phyloP scores from a whole-genome alignment of 106 monocot species.

The Dactylorhiza incarnata region DNA sequence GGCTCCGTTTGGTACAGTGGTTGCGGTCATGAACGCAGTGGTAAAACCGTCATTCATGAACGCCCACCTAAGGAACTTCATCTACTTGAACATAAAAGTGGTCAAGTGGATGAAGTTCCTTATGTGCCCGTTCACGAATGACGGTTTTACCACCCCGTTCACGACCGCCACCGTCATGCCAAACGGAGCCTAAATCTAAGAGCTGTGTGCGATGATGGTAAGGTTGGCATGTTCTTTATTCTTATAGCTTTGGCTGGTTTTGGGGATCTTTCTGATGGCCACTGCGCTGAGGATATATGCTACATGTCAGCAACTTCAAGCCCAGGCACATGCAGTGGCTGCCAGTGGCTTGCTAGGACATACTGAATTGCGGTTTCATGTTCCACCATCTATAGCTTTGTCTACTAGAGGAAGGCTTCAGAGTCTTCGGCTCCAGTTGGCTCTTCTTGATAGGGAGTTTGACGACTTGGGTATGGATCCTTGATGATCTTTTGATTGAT shows the following conservation, averaged over 20 bases:
- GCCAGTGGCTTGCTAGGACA: slow-evolving; percentile 72
- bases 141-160: too few relatives aligned
- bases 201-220: background rate
- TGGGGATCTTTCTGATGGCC: slow-evolving; percentile 46
- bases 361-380: slow-evolving; percentile 71
- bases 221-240: background rate
- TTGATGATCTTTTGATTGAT: background rate
- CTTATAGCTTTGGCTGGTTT: slow-evolving; percentile 47
- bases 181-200: background rate
- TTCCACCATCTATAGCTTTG: slow-evolving; percentile 61
- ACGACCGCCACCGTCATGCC: too few relatives aligned
- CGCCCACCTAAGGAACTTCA: too few relatives aligned
- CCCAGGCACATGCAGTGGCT: slow-evolving; percentile 65
- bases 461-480: slow-evolving; percentile 61
- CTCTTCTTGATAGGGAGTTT: slow-evolving; percentile 87
- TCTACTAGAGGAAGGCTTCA: slow-evolving; percentile 39
- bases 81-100: too few relatives aligned
- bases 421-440: slow-evolving; percentile 79
- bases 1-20: too few relatives aligned
- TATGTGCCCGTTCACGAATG: too few relatives aligned
- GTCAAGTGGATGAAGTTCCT: too few relatives aligned
- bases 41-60: too few relatives aligned
- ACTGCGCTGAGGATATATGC: slow-evolving; percentile 54
- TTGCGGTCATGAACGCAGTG: too few relatives aligned
- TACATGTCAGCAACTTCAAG: slow-evolving; percentile 92